These are phyloP conservation scores for Fusarium sp. DNA, from an alignment of 2,329 filamentous ascomycete species.

Conservation along the genomic window DNA sequence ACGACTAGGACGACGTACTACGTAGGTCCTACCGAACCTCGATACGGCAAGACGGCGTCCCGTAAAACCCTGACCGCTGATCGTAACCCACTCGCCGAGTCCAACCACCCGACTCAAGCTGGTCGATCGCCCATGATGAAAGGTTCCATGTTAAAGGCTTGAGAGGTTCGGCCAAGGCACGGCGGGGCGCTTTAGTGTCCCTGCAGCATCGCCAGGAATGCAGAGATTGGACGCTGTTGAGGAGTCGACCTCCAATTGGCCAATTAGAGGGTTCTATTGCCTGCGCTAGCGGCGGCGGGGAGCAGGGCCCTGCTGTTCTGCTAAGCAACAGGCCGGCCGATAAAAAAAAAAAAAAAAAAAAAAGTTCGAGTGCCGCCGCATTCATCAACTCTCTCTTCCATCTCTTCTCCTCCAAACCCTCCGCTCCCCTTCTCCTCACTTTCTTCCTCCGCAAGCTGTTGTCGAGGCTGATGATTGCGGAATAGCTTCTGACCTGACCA, in stretches of 20 bases:
- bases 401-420: constrained; percentile 37
- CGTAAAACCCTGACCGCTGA: constrained; percentile 42
- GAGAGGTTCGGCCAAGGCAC: constrained; percentile 41
- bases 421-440: constrained; percentile 33
- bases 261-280: constrained; percentile 29
- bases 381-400: constrained; percentile 34
- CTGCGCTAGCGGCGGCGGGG: constrained; percentile 29
- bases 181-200: constrained; percentile 43
- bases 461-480: constrained; percentile 53
- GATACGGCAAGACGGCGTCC: neutral
- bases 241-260: constrained; percentile 37
- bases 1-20: no score
- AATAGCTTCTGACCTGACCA: constrained; percentile 53
- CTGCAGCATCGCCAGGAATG: constrained; percentile 36
- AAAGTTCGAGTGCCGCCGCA: constrained; percentile 42
- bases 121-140: constrained; percentile 38
- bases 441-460: constrained; percentile 35
- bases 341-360: constrained; percentile 46
- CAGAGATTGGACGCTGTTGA: constrained; percentile 33
- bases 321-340: constrained; percentile 25
- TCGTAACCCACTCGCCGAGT: constrained; percentile 33
- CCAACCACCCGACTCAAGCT: constrained; percentile 31
- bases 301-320: constrained; percentile 17
- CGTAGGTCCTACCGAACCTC: no score
- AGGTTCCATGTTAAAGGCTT: constrained; percentile 39